phyloP scores from a whole-genome alignment of 108 stramenopile genomes.

The Cylindrotheca fusiformis region DNA sequence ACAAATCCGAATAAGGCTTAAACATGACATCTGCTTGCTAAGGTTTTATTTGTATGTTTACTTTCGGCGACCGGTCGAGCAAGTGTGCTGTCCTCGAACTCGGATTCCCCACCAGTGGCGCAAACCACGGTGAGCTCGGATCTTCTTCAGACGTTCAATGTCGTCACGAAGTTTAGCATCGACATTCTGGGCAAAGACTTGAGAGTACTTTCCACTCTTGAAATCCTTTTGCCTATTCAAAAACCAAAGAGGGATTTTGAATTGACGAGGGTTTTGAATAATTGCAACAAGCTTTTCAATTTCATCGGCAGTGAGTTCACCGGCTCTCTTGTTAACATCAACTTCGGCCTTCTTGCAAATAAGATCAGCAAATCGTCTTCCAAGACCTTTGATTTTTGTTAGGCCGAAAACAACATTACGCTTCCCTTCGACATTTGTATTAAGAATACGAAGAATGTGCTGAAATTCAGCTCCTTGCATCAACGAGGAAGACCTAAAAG shows the following conservation, averaged over 20 bases:
- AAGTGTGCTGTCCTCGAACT: conserved; percentile 99
- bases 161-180: conserved; percentile 99
- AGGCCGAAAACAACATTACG: conserved; percentile 98
- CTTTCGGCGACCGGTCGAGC: conserved; percentile 96
- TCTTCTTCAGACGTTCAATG: conserved; percentile 98
- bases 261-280: conserved; percentile 98
- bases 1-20: too few species aligned
- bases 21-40: too few species aligned
- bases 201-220: conserved; percentile 98
- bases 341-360: conserved; percentile 99
- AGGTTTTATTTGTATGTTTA: too few species aligned
- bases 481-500: conserved; percentile 64
- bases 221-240: conserved; percentile 99
- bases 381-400: conserved; percentile 98
- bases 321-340: conserved; percentile 98
- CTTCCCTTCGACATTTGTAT: conserved; percentile 99
- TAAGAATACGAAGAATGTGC: conserved; percentile 99
- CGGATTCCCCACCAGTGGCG: conserved; percentile 99
- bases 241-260: conserved; percentile 99
- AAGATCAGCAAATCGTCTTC: conserved; percentile 97
- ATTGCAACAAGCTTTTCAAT: conserved; percentile 99
- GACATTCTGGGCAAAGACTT: conserved; percentile 96
- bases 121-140: conserved; percentile 98
- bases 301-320: conserved; percentile 98
- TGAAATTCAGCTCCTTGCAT: conserved; percentile 98